Evolutionary conservation across 192 early-diverging fungal species (phyloP), one percentile per base, ranked within the genome.

Genomic region (Coemansia sp.): DNA sequence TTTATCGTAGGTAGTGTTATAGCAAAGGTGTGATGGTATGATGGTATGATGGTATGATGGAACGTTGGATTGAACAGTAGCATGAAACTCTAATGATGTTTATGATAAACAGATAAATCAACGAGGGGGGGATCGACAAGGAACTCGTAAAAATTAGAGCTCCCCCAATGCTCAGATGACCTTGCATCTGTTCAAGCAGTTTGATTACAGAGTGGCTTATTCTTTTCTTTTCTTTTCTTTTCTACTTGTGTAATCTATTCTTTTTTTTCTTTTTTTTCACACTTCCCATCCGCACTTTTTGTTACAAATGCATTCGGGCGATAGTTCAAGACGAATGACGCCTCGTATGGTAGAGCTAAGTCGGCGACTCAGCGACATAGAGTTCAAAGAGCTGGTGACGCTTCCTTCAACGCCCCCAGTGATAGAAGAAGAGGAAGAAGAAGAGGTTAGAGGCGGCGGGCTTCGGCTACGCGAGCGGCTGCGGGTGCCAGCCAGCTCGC

Each of bases 331-430:
- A 12, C 71, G 77, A 25, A 17, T 81, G 74, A 81, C 78, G n/a
- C 74, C 78, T 12, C 67, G 78, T 15, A 76, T 81, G 74, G 29
- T 81, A 15, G 78, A 81, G 67, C 78, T 81, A 17, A 81, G 74
- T 45, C 34, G 78, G 15, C 58, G 67, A 19, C 73, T 81, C 3
- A 65, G 69, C 59, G 74, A 73, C 34, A 76, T 81, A 3, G 78
- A 81, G 53, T 75, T 81, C 45, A 25, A 60, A 31, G 67, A 70
- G 63, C 41, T 37, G 9, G 42, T 53, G 5, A 12, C 53, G 3
- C 34, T 36, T 36, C 34, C 34, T 36, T 36, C 34, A 6, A 36
- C 34, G 5, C 34, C 34, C 6, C 34, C 34, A 6, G 34, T 36
- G 34, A 31, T 29, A 31, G 14, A 38, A 10, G 71, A 66, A 10